Percentiles rank a stretch among this genome's conserved stretches.
These are phyloP conservation scores for Aristolochia californica DNA, from an alignment of 164 flowering plant genomes.

Conservation along the genomic window DNA sequence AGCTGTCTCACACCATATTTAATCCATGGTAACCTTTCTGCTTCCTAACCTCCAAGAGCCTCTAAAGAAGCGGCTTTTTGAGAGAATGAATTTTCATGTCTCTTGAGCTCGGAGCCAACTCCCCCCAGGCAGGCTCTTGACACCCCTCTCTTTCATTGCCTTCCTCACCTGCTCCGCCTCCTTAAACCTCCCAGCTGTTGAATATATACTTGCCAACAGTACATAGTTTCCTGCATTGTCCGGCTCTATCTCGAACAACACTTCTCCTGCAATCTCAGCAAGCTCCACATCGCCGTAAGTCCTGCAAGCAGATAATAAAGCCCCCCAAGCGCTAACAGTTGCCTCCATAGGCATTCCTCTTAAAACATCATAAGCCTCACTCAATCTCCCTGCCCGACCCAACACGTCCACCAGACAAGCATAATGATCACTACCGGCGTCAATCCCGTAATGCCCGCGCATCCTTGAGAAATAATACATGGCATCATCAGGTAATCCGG, in stretches of 20 bases:
- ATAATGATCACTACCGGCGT: constrained; percentile 44
- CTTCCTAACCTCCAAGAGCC: too few relatives aligned
- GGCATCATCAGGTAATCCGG: constrained; percentile 62
- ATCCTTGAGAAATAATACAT: constrained; percentile 31
- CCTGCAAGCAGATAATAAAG: constrained; percentile 57
- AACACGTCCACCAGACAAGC: constrained; percentile 61
- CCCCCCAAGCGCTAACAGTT: constrained; percentile 77
- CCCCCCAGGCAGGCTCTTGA: constrained; percentile 52
- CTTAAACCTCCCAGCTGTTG: constrained; percentile 37
- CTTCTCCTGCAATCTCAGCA: constrained; percentile 52
- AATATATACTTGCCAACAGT: constrained; percentile 44
- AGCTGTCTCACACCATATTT: too few relatives aligned
- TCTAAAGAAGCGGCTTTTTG: too few relatives aligned
- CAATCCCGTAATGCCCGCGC: constrained; percentile 29
- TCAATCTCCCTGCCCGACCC: constrained; percentile 56
- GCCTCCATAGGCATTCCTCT: constrained; percentile 43
- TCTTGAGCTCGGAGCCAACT: constrained; percentile 20
- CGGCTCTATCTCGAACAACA: constrained; percentile 58
- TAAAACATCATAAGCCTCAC: constrained; percentile 52
- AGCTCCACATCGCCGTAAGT: constrained; percentile 58
- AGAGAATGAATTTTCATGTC: too few relatives aligned
- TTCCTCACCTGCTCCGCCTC: constrained; percentile 53
- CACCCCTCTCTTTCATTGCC: constrained; percentile 44
- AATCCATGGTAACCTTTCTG: too few relatives aligned
- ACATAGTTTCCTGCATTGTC: constrained; percentile 58